phyloP scores from a whole-genome alignment of 2,329 filamentous ascomycete species.

The Corniculantispora saksenae region DNA sequence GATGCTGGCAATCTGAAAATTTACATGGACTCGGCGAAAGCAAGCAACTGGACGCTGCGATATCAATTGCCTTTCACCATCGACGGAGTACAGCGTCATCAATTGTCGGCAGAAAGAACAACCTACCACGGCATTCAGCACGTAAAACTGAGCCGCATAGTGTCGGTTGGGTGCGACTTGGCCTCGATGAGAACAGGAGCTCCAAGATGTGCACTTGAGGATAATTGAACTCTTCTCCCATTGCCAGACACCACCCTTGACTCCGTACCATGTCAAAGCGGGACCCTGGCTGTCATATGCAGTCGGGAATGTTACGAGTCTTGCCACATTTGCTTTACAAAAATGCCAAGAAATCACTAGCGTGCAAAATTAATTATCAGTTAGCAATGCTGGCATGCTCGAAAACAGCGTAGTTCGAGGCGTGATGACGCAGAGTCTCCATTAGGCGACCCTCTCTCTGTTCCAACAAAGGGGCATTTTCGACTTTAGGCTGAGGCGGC shows the following conservation, averaged over 20 bases:
- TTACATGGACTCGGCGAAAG: neutral
- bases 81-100: no score
- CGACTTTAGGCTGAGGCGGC: neutral
- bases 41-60: no score
- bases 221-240: neutral
- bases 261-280: no score
- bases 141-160: neutral
- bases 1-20: neutral
- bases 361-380: neutral
- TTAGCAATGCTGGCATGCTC: neutral
- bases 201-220: neutral
- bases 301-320: no score
- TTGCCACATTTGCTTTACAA: neutral
- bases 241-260: no score
- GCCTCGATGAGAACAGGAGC: neutral
- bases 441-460: neutral
- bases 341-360: neutral
- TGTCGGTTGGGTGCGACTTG: neutral
- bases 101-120: neutral
- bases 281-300: no score
- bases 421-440: slow-evolving; percentile 2
- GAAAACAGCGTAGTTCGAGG: neutral
- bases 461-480: neutral
- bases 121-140: neutral
- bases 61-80: no score